Evolutionary conservation across 345 rosid species (phyloP).

Genomic region (Psidium guajava): DNA sequence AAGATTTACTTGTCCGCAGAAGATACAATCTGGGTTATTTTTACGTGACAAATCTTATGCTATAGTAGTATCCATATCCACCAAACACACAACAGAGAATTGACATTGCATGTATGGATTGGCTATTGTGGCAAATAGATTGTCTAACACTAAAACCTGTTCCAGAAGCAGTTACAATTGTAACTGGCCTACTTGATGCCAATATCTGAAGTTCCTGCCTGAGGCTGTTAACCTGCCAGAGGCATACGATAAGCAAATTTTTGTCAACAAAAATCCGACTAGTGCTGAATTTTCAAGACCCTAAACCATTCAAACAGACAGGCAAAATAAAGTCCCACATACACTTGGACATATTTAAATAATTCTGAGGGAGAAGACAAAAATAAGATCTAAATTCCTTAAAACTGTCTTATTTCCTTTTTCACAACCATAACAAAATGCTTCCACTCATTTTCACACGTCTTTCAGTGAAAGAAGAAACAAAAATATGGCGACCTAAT

Average conservation of each 20-base stretch:
- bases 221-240: slow-evolving; percentile 58
- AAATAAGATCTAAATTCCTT: background rate
- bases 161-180: slow-evolving; percentile 59
- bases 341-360: background rate
- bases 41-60: background rate
- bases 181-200: slow-evolving; percentile 49
- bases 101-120: background rate
- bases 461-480: background rate
- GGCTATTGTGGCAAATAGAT: background rate
- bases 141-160: slow-evolving; percentile 28
- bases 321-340: background rate
- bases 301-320: background rate
- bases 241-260: background rate
- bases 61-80: background rate
- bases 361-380: background rate
- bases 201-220: slow-evolving; percentile 60
- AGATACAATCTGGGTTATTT: background rate
- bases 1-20: background rate
- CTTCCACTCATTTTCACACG: background rate
- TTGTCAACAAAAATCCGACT: background rate
- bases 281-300: background rate
- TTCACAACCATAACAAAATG: background rate
- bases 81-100: background rate
- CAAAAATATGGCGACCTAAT: background rate
- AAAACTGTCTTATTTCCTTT: background rate